phyloP scores from a whole-genome alignment of 768 basidiomycete species.

The Pholiota conissans region DNA sequence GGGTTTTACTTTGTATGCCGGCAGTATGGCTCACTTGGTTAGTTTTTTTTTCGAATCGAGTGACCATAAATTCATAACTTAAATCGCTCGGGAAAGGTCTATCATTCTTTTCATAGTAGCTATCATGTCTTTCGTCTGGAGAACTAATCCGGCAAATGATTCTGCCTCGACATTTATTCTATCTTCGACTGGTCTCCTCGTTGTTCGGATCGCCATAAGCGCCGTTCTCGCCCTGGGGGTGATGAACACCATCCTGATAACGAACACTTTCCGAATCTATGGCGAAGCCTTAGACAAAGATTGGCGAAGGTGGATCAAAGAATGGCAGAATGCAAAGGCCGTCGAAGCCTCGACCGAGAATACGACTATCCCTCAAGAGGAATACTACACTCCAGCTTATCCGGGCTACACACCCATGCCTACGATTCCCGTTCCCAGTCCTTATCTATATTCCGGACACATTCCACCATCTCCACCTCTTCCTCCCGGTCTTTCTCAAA shows the following conservation, averaged over 20 bases:
- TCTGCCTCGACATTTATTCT: neutral
- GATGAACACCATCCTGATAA: neutral
- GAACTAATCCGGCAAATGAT: conserved; percentile 24
- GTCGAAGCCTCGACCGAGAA: neutral
- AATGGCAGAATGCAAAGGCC: neutral
- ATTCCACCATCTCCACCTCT: too few species aligned
- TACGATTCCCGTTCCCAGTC: too few species aligned
- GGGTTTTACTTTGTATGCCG: conserved; percentile 67
- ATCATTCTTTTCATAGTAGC: conserved; percentile 56
- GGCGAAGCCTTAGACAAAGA: neutral
- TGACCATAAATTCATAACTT: neutral
- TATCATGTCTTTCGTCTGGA: conserved; percentile 64
- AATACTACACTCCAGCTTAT: too few species aligned
- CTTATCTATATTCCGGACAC: too few species aligned
- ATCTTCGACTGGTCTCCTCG: neutral
- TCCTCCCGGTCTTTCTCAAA: too few species aligned
- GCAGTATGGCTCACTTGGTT: conserved; percentile 66
- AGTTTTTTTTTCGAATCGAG: neutral
- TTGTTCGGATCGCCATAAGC: neutral
- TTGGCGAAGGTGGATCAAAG: neutral
- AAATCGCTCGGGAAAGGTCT: conserved; percentile 37
- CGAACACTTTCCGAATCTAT: neutral
- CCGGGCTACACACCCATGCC: too few species aligned
- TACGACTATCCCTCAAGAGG: neutral
- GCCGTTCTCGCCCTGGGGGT: neutral